A percentile compares a stretch with the other conserved stretches of the same genome.
Conservation (phyloP, 768 basidiomycete species). For the Leccinum uliginosum region DNA sequence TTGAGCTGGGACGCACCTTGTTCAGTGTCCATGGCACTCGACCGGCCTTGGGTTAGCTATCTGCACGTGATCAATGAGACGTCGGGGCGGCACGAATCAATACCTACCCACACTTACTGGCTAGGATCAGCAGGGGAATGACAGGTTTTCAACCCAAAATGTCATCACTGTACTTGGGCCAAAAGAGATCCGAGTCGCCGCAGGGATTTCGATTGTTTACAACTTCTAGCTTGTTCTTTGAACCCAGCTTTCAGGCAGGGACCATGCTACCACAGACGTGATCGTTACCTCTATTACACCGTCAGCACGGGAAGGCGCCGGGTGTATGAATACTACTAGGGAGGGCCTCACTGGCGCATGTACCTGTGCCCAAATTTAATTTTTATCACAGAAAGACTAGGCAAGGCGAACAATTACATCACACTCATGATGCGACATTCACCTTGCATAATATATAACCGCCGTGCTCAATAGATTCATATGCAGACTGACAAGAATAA, state of each 20-base stretch:
- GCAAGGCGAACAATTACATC: slow-evolving; percentile 16
- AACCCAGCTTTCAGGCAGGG: slow-evolving; percentile 15
- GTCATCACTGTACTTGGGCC: slow-evolving; percentile 22
- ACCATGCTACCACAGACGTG: slow-evolving; percentile 20
- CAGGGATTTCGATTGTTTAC: slow-evolving; percentile 26
- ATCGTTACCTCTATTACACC: slow-evolving; percentile 15
- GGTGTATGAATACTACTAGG: not conserved
- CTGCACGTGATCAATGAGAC: not conserved
- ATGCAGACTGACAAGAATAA: not conserved
- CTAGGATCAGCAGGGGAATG: slow-evolving; percentile 36
- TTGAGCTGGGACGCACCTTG: slow-evolving; percentile 40
- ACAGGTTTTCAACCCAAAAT: slow-evolving; percentile 41
- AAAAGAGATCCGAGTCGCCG: slow-evolving; percentile 20
- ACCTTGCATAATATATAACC: not conserved
- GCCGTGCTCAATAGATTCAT: not conserved
- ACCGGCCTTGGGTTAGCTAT: not conserved
- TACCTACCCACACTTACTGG: slow-evolving; percentile 21
- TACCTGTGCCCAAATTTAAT: slow-evolving; percentile 19
- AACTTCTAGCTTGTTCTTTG: slow-evolving; percentile 18
- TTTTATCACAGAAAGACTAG: slow-evolving; percentile 9
- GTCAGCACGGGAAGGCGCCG: not conserved
- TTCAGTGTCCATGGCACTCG: slow-evolving; percentile 4
- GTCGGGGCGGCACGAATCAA: slow-evolving; percentile 24
- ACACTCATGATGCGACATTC: not conserved
- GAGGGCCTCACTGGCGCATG: slow-evolving; percentile 13